phyloP scores from a whole-genome alignment of 352 stramenopile genomes.

The Phytophthora pisi region DNA sequence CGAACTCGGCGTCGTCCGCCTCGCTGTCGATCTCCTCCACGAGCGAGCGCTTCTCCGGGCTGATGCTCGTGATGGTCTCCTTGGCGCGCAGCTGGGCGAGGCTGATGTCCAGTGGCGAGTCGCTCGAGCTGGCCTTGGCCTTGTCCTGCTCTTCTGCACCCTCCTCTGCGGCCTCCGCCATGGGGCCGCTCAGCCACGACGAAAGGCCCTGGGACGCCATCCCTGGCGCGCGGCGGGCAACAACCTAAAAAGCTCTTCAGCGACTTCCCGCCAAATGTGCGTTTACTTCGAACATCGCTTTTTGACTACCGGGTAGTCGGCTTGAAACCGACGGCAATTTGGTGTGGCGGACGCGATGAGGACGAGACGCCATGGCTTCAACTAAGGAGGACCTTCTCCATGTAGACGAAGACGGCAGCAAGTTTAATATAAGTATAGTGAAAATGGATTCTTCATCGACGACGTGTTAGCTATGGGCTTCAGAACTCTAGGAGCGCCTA shows the following conservation, averaged over 20 bases:
- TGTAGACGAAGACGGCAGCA: neutral
- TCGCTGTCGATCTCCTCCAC: conserved; percentile 79
- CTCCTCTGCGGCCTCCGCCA: neutral
- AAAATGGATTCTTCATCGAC: conserved; percentile 13
- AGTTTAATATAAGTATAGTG: neutral
- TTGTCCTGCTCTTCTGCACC: neutral
- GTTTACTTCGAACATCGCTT: conserved; percentile 8
- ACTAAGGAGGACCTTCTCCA: neutral
- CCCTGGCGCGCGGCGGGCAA: neutral
- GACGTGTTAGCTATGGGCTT: conserved; percentile 5
- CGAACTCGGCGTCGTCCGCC: conserved; percentile 74
- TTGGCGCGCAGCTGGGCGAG: conserved; percentile 44
- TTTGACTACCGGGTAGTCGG: neutral
- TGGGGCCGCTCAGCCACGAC: conserved; percentile 44
- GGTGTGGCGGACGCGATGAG: too few relatives aligned
- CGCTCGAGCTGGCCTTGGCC: conserved; percentile 8
- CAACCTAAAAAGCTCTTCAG: conserved; percentile 5
- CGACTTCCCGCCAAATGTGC: conserved; percentile 29
- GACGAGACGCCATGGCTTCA: neutral
- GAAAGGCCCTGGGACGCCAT: conserved; percentile 45
- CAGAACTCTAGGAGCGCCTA: conserved; percentile 8
- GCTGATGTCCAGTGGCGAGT: conserved; percentile 51
- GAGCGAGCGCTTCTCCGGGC: conserved; percentile 53
- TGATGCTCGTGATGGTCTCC: conserved; percentile 58
- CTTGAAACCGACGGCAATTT: neutral